Conservation (phyloP, 2,329 filamentous ascomycete genomes). For the Pseudogymnoascus sp. region DNA sequence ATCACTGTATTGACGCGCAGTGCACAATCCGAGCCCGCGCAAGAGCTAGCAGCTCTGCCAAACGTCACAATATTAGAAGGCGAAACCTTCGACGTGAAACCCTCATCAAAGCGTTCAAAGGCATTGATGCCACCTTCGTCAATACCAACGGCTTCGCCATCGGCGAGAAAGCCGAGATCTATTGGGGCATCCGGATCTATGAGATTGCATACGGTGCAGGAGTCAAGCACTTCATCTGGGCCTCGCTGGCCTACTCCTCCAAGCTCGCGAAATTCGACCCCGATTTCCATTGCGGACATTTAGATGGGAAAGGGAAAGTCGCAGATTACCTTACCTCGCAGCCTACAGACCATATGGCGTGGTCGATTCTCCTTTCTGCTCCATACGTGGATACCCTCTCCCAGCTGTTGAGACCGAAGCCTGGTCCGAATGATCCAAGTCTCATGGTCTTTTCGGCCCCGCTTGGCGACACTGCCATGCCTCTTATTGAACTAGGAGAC, state of each 20-base stretch:
- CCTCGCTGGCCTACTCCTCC: conserved; percentile 13
- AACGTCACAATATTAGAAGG: conserved; percentile 23
- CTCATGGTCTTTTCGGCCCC: conserved; percentile 9
- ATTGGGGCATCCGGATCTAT: conserved; percentile 19
- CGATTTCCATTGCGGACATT: conserved; percentile 16
- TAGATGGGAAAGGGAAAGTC: conserved; percentile 19
- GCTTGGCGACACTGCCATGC: conserved; percentile 11
- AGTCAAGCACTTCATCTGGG: conserved; percentile 20
- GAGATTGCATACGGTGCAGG: conserved; percentile 17
- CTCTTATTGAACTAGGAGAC: conserved; percentile 16
- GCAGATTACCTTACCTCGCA: conserved; percentile 17
- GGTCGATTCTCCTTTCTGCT: conserved; percentile 17
- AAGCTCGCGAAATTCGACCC: conserved; percentile 13
- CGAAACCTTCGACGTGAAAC: conserved; percentile 19
- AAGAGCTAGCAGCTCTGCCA: conserved; percentile 15
- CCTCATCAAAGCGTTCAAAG: conserved; percentile 15
- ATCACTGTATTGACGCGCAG: conserved; percentile 11
- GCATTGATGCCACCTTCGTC: conserved; percentile 17
- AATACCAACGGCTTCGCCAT: conserved; percentile 23
- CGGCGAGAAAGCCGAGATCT: conserved; percentile 22
- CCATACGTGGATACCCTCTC: conserved; percentile 22
- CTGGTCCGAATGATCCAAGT: conserved; percentile 14
- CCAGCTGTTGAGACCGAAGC: conserved; percentile 8
- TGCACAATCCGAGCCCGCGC: conserved; percentile 11
- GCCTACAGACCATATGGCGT: conserved; percentile 17